Conservation (phyloP, 345 rosid species). For the Camelina sativa region DNA sequence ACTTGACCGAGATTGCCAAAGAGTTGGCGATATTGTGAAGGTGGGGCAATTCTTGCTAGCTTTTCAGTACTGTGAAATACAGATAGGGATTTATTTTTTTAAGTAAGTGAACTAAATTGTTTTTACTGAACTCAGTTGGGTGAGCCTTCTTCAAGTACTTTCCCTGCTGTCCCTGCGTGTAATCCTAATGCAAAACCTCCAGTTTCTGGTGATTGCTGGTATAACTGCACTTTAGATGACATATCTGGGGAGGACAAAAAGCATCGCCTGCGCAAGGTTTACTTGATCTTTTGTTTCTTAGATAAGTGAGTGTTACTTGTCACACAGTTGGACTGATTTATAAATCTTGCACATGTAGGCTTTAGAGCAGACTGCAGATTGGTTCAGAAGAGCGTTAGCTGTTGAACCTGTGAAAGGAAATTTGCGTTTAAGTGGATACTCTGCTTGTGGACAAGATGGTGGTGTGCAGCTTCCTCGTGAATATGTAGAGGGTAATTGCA, state of each 20-base stretch:
- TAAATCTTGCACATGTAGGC: conserved; percentile 62
- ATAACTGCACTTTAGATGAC: conserved; percentile 93
- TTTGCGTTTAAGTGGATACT: conserved; percentile 95
- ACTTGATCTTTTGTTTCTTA: conserved; percentile 7
- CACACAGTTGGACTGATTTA: conserved; percentile 35
- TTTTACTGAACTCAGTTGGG: conserved; percentile 64
- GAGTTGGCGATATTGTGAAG: conserved; percentile 89
- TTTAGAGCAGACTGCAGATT: conserved; percentile 88
- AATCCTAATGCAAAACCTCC: conserved; percentile 81
- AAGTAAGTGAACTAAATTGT: conserved; percentile 24
- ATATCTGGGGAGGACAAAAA: conserved; percentile 88
- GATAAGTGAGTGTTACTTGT: conserved; percentile 24
- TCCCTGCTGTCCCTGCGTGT: conserved; percentile 68
- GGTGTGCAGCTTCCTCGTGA: conserved; percentile 97
- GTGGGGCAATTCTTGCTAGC: conserved; percentile 49
- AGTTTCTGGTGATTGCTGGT: conserved; percentile 92
- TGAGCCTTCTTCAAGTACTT: conserved; percentile 71
- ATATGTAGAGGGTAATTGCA: conserved; percentile 83
- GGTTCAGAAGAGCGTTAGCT: conserved; percentile 91
- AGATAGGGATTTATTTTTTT: background rate
- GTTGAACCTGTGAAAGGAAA: conserved; percentile 98
- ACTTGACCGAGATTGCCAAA: conserved; percentile 81
- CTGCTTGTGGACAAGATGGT: conserved; percentile 99
- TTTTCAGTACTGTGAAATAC: conserved; percentile 14
- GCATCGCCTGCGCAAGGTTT: conserved; percentile 88